A percentile compares a stretch with the other conserved stretches of the same genome.
Conservation (phyloP, 768 basidiomycete species). For the Serendipita indica region DNA sequence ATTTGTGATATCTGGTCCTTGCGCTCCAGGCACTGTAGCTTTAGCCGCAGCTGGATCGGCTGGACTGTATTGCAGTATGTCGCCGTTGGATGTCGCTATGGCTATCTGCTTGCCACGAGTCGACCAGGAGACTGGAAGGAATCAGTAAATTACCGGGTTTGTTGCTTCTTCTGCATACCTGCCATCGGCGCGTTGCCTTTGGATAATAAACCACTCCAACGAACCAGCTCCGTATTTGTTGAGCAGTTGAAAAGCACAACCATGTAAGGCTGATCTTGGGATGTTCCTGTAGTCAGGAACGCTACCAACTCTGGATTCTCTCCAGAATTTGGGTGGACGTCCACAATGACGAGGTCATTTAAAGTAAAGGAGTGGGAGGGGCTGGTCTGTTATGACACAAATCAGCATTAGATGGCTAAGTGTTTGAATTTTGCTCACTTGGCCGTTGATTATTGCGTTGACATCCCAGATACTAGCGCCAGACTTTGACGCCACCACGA, state of each 20-base stretch:
- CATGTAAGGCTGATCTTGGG: conserved; percentile 10
- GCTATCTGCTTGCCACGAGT: conserved; percentile 77
- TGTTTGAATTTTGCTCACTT: not conserved
- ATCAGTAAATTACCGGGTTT: conserved; percentile 9
- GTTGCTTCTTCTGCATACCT: conserved; percentile 29
- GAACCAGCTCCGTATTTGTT: conserved; percentile 9
- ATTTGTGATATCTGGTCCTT: conserved; percentile 29
- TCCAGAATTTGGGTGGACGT: conserved; percentile 14
- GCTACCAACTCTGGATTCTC: conserved; percentile 15
- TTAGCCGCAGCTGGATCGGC: conserved; percentile 39
- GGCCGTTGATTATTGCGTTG: not conserved
- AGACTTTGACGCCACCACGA: not conserved
- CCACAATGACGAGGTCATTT: not conserved
- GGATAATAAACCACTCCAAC: conserved; percentile 11
- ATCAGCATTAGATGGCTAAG: not conserved
- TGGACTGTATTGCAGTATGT: conserved; percentile 52
- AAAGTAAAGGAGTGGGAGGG: not conserved
- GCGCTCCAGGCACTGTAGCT: conserved; percentile 41
- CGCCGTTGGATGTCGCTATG: conserved; percentile 53
- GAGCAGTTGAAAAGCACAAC: conserved; percentile 13
- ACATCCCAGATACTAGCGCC: not conserved
- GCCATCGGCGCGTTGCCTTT: conserved; percentile 38
- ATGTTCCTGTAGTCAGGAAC: conserved; percentile 11
- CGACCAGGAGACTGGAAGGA: conserved; percentile 58
- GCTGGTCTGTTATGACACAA: not conserved